Evolutionary conservation across 495 filamentous ascomycete genomes (phyloP), one percentile per base, ranked within the genome.

Genomic region (Platismatia glauca): DNA sequence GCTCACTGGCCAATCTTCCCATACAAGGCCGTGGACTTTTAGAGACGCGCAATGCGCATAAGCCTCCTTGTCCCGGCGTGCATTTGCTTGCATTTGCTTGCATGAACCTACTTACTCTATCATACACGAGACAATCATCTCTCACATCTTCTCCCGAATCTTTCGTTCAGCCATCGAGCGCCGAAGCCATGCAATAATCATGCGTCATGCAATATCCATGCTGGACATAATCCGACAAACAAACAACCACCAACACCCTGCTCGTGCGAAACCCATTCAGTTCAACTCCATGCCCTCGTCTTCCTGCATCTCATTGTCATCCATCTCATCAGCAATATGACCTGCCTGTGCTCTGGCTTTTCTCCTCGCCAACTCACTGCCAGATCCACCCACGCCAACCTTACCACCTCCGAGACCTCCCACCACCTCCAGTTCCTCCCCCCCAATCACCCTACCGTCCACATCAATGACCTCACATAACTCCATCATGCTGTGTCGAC

Each of bases 401-500:
- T 83, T 75, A 39, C 80, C 79, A 24, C 83, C 83, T 55, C 82
- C 84, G 34, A 89, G 78, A 29, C 83, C 82, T 38, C 86, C 86
- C 9, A 89, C 85, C 59, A 88, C 84, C 70, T 97, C 91, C 7
- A 96, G 76, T 69, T 96, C 91, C 52, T 85, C 81, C 22, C 94
- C 93, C 34, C 85, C 86, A 29, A 97, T 78, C 22, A 97, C 88
- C 16, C 94, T 79, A 43, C 91, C 91, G 64, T 97, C 94, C 64
- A 84, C 86, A 71, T 97, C 95, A 33, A 95, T 87, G 67, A 95
- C 90, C 70, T 94, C 89, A 60, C 88, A 94, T n/a, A 98, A 79
- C 68, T 95, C 91, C 55, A 96, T 86, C 44, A 97, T 77, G 58
- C 88, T 89, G 41, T 79, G 74, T 52, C 88, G 85, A 58, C 84